Evolutionary conservation across 805 yeast species (phyloP).

Genomic region (Saturnispora zaruensis): DNA sequence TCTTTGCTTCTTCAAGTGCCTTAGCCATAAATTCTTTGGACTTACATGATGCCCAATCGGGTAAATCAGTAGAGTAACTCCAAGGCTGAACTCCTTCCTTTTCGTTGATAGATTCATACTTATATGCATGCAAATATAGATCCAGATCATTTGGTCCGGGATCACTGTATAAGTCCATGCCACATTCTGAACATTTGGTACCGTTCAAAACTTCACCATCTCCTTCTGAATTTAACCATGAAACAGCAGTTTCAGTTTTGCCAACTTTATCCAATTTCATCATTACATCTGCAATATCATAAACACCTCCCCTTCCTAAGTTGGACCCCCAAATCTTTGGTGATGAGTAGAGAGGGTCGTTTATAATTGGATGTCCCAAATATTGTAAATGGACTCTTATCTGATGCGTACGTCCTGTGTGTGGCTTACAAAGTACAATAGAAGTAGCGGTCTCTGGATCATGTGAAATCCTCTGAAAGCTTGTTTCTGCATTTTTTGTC

Average conservation of each 20-base stretch:
- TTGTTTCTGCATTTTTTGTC: slow-evolving; percentile 6
- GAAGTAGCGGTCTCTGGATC: slow-evolving; percentile 47
- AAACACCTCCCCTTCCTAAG: slow-evolving; percentile 55
- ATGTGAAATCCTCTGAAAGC: slow-evolving; percentile 52
- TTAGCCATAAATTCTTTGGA: slow-evolving; percentile 57
- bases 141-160: slow-evolving; percentile 86
- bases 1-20: slow-evolving; percentile 71
- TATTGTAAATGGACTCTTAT: slow-evolving; percentile 87
- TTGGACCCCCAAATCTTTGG: slow-evolving; percentile 68
- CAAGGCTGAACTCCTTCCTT: slow-evolving; percentile 30
- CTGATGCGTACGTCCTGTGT: slow-evolving; percentile 93
- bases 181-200: slow-evolving; percentile 53
- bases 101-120: slow-evolving; percentile 48
- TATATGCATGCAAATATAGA: slow-evolving; percentile 85
- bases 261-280: slow-evolving; percentile 55
- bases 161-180: slow-evolving; percentile 64
- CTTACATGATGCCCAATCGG: slow-evolving; percentile 70
- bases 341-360: slow-evolving; percentile 87
- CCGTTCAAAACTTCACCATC: slow-evolving; percentile 60
- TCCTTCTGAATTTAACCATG: slow-evolving; percentile 54
- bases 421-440: slow-evolving; percentile 75
- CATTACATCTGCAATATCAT: slow-evolving; percentile 37
- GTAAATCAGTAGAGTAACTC: slow-evolving; percentile 68
- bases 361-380: slow-evolving; percentile 83
- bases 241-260: slow-evolving; percentile 54